A percentile compares a stretch with the other conserved stretches of the same genome.
Conservation (phyloP, 169 alveolate genomes). For the Plasmodium inui region DNA sequence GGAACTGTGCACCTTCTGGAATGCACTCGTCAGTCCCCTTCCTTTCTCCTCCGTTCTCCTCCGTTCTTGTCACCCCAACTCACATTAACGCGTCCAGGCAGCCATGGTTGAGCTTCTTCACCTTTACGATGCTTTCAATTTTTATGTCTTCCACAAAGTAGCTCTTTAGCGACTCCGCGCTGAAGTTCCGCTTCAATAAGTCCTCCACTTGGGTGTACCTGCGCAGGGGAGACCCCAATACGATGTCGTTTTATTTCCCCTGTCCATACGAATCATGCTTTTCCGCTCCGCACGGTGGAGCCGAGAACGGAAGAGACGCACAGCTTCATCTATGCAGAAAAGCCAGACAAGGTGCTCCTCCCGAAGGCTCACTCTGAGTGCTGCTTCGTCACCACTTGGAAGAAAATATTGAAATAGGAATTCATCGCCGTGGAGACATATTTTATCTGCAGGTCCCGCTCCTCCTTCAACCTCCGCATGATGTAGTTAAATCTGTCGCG, state of each 20-base stretch:
- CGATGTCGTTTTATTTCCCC: neutral
- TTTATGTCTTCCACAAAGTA: constrained; percentile 61
- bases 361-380: constrained; percentile 19
- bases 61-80: neutral
- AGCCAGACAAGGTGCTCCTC: neutral
- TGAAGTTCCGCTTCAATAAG: constrained; percentile 18
- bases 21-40: neutral
- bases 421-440: constrained; percentile 37
- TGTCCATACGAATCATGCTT: neutral
- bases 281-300: neutral
- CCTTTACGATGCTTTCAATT: constrained; percentile 65
- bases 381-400: constrained; percentile 12
- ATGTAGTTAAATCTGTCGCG: constrained; percentile 49
- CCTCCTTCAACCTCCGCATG: constrained; percentile 55
- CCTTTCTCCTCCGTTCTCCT: too few relatives aligned
- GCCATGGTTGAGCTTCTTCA: constrained; percentile 47
- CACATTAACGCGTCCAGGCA: constrained; percentile 48
- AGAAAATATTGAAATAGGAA: constrained; percentile 53
- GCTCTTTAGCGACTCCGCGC: constrained; percentile 16
- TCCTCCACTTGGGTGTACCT: constrained; percentile 38
- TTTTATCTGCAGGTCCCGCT: constrained; percentile 41
- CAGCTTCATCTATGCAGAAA: neutral
- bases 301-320: neutral
- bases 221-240: neutral
- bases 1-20: neutral